These are phyloP conservation scores for Dendrothele bispora DNA, from an alignment of 768 basidiomycete genomes.

Conservation along the genomic window DNA sequence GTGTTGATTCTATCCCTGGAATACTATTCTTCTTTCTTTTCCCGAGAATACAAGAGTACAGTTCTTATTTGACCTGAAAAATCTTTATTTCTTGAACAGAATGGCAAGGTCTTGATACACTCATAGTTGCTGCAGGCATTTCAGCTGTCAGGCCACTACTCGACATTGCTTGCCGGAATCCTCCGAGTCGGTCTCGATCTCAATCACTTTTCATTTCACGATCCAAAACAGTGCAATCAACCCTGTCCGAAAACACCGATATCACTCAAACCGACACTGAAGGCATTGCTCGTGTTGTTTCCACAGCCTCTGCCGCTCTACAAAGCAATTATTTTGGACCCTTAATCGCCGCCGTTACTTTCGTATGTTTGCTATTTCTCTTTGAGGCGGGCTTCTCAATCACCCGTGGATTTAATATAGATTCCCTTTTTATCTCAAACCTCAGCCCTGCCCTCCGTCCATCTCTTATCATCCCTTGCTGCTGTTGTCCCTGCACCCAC, in stretches of 20 bases:
- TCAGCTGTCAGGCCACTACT: constrained; percentile 79
- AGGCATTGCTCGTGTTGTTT: constrained; percentile 59
- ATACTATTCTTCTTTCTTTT: neutral
- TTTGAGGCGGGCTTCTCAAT: too few species aligned
- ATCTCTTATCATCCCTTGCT: constrained; percentile 78
- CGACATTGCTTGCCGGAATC: constrained; percentile 60
- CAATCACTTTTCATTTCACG: too few species aligned
- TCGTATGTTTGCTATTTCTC: constrained; percentile 66
- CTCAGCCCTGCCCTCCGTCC: constrained; percentile 68
- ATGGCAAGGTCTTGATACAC: constrained; percentile 82
- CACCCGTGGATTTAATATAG: too few species aligned
- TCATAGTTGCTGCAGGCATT: constrained; percentile 82
- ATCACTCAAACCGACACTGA: constrained; percentile 28
- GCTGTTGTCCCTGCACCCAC: constrained; percentile 85
- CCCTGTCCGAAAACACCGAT: too few species aligned
- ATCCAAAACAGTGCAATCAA: too few species aligned
- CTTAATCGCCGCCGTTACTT: constrained; percentile 64
- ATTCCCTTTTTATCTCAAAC: constrained; percentile 71
- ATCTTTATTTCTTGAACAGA: constrained; percentile 52
- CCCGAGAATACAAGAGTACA: neutral
- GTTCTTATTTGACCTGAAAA: neutral
- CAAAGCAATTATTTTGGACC: constrained; percentile 72
- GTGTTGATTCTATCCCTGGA: constrained; percentile 18
- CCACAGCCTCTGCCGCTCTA: constrained; percentile 56
- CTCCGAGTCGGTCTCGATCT: constrained; percentile 2